Base-by-base conservation (phyloP, 108 stramenopile species). In the Conticribra weissflogii region DNA sequence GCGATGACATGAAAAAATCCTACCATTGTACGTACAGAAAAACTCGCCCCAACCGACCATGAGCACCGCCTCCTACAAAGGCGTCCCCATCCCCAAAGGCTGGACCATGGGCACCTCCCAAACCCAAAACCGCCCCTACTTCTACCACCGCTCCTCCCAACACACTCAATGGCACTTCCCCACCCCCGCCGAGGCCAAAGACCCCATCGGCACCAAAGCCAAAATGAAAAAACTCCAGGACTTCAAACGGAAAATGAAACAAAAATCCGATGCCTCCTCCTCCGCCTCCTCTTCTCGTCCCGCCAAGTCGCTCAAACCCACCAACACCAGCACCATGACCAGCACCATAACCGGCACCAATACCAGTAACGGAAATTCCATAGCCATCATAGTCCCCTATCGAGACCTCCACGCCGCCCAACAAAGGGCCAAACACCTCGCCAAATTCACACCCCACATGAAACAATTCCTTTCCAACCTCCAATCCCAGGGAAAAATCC, bases 301-400 rank as follows among this genome's bases (percentile, higher is more conserved):
- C n/a, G n/a, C n/a, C n/a, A n/a, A n/a, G n/a, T n/a, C n/a, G n/a
- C n/a, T n/a, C 2, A 28, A 56, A 64, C 31, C 15, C n/a, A 52
- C 48, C 54, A 62, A 51, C 12, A 61, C 54, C 24, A 19, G n/a
- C 28, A 50, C 47, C 2, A 65, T n/a, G 3, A 1, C 25, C 2
- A 32, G 1, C 9, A 53, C 12, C 8, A 21, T 23, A 1, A 41
- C 28, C 32, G 21, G 22, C 17, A 78, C 41, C 63, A 54, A 41
- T 22, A 34, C 4, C 51, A 54, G 19, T 27, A 69, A 30, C 2
- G 61, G 58, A 16, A 68, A 57, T 46, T 72, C 83, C 7, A 86
- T 98, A 7, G 96, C 96, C 32, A 92, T 98, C 61, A 97, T 99
- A 61, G 98, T 99, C 12, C 98, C 98, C 18, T 99, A 92, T 71